Base-by-base conservation (phyloP, 1,284 basidiomycete genomes). In the Cryptococcus maquisensis region DNA sequence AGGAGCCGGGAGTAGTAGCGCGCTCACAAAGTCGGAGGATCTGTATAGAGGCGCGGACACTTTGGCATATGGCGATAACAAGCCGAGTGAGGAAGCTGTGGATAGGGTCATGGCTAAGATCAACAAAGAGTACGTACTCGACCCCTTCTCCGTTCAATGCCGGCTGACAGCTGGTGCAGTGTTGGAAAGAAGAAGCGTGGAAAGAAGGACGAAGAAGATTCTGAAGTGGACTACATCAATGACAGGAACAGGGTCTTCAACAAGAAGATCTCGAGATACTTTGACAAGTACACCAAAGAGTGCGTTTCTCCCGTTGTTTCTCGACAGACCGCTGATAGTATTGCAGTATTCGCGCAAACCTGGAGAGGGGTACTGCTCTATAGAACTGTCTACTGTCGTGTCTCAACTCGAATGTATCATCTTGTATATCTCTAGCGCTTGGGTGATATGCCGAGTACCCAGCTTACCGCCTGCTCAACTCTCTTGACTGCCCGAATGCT, bases 161-260 rank as follows among this genome's bases (percentile, higher is more conserved):
- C 28, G 10, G 37, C 21, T 50, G 21, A 28, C 16, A 13, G 26
- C 26, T 44, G 47, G 51, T 26, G 20, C 40, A 93, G 90, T 64
- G 83, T 91, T 61, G 88, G 84, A 69, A 94, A 90, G 69, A 87
- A 90, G 77, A 69, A 69, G 61, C 65, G 66, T 52, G 90, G 91
- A 75, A 83, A 92, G 56, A 83, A 92, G 55, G 93, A 95, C 77
- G 92, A 97, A 67, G 86, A 88, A 50, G 87, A 95, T 60, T 92
- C 88, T 52, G 92, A 97, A 64, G 90, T 98, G 75, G 98, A 92
- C 13, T 98, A 98, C 73, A 98, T 98, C 84, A 99, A 99, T 81
- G 91, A 97, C 74, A 86, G 87, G 74, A 99, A 99, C 79, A 86
- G 90, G 67, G 90, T 95, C 51, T 98, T 98, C 82, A 98, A 98